A percentile compares a stretch with the other conserved stretches of the same genome.
Conservation (phyloP, 768 basidiomycete genomes). For the Cystobasidium onofrii region DNA sequence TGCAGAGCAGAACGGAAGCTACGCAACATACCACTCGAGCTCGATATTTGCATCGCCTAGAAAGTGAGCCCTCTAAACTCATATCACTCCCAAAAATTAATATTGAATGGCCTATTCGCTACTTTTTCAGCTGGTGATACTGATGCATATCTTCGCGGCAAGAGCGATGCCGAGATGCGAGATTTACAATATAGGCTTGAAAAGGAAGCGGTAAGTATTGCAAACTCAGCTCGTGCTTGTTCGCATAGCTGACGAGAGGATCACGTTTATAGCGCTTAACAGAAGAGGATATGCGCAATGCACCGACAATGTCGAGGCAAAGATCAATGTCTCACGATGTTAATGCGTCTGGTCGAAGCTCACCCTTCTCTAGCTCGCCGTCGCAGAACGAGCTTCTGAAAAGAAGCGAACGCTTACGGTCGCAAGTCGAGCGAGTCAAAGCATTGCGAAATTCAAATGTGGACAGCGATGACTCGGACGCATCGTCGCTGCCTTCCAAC, state of each 20-base stretch:
- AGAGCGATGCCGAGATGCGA: slow-evolving; percentile 26
- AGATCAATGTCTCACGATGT: slow-evolving; percentile 6
- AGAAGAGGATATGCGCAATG: not conserved
- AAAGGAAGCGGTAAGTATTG: slow-evolving; percentile 14
- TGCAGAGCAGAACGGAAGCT: slow-evolving; percentile 7
- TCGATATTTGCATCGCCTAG: slow-evolving; percentile 10
- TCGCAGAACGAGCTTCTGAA: not conserved
- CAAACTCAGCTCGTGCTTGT: not conserved
- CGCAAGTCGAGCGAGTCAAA: slow-evolving; percentile 28
- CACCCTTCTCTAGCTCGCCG: not conserved
- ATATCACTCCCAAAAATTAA: no score
- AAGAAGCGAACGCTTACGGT: not conserved
- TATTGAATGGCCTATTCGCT: not conserved
- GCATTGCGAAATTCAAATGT: slow-evolving; percentile 7
- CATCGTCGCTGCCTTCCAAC: not conserved
- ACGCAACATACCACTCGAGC: slow-evolving; percentile 11
- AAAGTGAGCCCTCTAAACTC: not conserved
- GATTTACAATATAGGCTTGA: slow-evolving; percentile 17
- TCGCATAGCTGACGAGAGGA: not conserved
- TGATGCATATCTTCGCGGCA: slow-evolving; percentile 10
- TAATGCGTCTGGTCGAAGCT: not conserved
- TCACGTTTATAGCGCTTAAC: slow-evolving; percentile 2
- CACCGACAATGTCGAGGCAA: not conserved
- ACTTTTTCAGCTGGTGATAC: not conserved
- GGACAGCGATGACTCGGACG: slow-evolving; percentile 5